Evolutionary conservation across 139 green algal species (phyloP), one percentile per base, ranked within the genome.

Genomic region (Volvox africanus): DNA sequence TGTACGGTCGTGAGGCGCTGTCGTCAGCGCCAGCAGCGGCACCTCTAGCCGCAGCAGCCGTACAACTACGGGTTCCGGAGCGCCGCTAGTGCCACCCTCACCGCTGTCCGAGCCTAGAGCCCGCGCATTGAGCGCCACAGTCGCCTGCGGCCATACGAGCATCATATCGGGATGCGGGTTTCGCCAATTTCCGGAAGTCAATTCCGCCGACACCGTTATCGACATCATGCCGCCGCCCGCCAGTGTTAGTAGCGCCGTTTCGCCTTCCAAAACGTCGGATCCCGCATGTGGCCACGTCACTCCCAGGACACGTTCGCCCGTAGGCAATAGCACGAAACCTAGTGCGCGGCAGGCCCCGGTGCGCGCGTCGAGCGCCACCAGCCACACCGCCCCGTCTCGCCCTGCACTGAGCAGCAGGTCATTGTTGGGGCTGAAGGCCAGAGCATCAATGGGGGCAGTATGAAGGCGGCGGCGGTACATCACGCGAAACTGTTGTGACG

Each of bases 391-490:
- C 24, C 86, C 69, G 88, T 93, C 89, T 30, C 71, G 50, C 9
- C 92, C 92, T 12, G 89, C 89, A 11, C 81, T 88, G 1, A 89
- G 68, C 37, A 94, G 36, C 86, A 92, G 89, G 24, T 90, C 75
- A 36, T 88, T 91, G 61, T 61, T 65, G 19, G 89, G 89, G 44
- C 80, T 91, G 86, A 93, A 94, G 0, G 71, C 76, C 0, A 92
- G 50, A 36, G 26, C 30, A 24, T 84, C 77, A 11, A 94, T 50
- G 13, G 89, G 24, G n/a, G 11, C 77, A 1, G 22, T 26, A 44
- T 93, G 89, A 33, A 94, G 89, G 24, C 92, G 92, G 30, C 65
- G 73, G 14, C 92, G 85, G 88, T 82, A 93, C 55, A 81, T 68
- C 20, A 94, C 88, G 28, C 80, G 85, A 19, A 89, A 20, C 65